Evolutionary conservation across 768 basidiomycete genomes (phyloP), one percentile per base, ranked within the genome.

Genomic region (Termitomyces sp.): DNA sequence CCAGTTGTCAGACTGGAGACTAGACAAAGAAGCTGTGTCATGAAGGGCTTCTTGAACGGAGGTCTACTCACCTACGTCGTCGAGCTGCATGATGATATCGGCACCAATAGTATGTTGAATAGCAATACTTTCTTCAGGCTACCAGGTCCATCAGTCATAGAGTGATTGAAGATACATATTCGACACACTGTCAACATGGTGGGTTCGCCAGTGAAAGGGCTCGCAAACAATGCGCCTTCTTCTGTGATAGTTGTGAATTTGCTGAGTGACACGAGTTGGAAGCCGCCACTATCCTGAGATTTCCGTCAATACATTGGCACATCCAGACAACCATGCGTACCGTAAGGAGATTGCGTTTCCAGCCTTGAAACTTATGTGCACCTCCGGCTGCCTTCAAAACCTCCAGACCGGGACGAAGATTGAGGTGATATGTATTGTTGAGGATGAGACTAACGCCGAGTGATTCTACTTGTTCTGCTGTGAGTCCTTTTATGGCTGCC

Each of bases 71-170:
- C 92, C 92, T 55, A 95, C 93, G 73, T 95, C 93, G 71, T 95
- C 93, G 17, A 94, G 81, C 71, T 93, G 94, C 94, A 96, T 96
- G 63, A 96, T 93, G 62, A 96, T 96, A 70, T 96, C 94, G 32
- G 88, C 91, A 5, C 94, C 93, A 47, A 96, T 94, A 8, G 88
- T 81, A 69, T 96, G 94, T 70, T 96, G 93, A 67, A 94, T 90
- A 15, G 86, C 85, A 46, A 96, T 94, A 67, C 91, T 92, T 77
- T 94, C 90, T 75, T 96, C 94, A 38, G 94, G 94, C 89, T 94
- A 60, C 54, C 3, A 32, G 37, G 25, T 62, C 54, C 56, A 17
- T 49, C 49, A 11, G 50, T 46, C 17, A 15, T 32, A 61, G 67
- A 61, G 8, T 46, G 36, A 58, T 60, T 59, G 59, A 55, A 5